Percentiles rank a stretch among this genome's conserved stretches.
Evolutionary conservation across 2,329 filamentous ascomycete genomes (phyloP).

Genomic region (Trichocomaceae sp.): DNA sequence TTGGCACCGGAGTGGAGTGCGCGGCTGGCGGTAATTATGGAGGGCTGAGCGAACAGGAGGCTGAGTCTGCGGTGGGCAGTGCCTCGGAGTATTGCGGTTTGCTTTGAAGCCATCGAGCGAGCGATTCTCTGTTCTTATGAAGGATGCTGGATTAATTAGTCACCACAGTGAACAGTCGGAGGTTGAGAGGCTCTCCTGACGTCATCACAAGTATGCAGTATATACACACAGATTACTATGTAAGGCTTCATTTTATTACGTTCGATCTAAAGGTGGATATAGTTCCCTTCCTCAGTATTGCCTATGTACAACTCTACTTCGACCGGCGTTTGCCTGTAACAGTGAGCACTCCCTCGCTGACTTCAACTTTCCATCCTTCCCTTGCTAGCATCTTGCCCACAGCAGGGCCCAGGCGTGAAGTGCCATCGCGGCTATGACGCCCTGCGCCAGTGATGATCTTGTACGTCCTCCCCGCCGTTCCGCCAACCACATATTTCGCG

Average conservation of each 20-base stretch:
- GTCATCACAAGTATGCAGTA: too few species aligned
- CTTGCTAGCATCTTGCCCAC: slow-evolving; percentile 68
- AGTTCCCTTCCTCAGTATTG: too few species aligned
- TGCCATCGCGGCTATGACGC: slow-evolving; percentile 68
- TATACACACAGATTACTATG: too few species aligned
- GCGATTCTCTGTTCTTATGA: background rate
- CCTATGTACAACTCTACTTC: background rate
- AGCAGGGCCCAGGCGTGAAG: slow-evolving; percentile 67
- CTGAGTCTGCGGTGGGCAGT: background rate
- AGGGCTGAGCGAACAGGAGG: background rate
- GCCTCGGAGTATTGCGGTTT: background rate
- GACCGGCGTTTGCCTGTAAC: slow-evolving; percentile 51
- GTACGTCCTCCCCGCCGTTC: slow-evolving; percentile 51
- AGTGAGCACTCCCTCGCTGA: slow-evolving; percentile 62
- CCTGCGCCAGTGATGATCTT: slow-evolving; percentile 77
- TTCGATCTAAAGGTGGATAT: too few species aligned
- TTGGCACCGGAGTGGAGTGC: slow-evolving; percentile 5
- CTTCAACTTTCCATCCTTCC: slow-evolving; percentile 77
- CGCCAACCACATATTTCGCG: slow-evolving; percentile 45
- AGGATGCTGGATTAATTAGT: too few species aligned
- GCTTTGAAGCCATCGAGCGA: background rate
- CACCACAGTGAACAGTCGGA: too few species aligned
- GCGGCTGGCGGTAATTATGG: background rate
- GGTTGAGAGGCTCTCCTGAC: background rate
- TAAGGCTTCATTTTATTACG: too few species aligned